phyloP scores from a whole-genome alignment of 805 yeast species.

The Saturnispora galanensis region DNA sequence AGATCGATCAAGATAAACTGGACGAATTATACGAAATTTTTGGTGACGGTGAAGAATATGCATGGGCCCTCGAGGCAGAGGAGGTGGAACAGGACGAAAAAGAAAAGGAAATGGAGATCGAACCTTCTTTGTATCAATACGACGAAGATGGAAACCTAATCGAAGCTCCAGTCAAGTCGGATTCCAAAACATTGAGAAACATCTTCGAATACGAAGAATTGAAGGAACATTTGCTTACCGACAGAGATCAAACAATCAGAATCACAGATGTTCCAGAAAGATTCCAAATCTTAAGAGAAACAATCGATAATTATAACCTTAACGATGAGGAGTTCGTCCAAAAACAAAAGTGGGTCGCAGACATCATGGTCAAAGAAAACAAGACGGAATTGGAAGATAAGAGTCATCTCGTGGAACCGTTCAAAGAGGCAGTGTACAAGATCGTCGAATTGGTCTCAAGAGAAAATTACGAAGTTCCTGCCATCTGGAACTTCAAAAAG shows the following conservation, averaged over 20 bases:
- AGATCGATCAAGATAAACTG: conserved; percentile 80
- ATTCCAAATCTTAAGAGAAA: conserved; percentile 65
- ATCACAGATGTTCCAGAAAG: conserved; percentile 88
- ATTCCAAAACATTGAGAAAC: conserved; percentile 60
- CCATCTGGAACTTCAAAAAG: conserved; percentile 90
- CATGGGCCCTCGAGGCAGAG: conserved; percentile 95
- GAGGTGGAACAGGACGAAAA: conserved; percentile 48
- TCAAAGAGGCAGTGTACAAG: conserved; percentile 59
- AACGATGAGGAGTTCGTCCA: conserved; percentile 55
- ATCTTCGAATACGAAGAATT: conserved; percentile 93
- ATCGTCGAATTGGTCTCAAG: conserved; percentile 62
- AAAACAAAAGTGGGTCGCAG: conserved; percentile 79
- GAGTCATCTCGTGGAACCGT: conserved; percentile 35
- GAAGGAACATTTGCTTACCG: conserved; percentile 83
- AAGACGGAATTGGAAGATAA: conserved; percentile 30
- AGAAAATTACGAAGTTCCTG: conserved; percentile 84
- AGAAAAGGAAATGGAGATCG: conserved; percentile 33
- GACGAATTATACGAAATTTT: conserved; percentile 91
- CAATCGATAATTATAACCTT: conserved; percentile 59
- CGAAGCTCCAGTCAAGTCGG: conserved; percentile 23
- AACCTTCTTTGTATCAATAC: conserved; percentile 25
- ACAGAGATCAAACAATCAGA: conserved; percentile 81
- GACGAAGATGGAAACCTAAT: conserved; percentile 28
- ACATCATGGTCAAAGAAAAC: conserved; percentile 50
- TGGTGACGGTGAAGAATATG: conserved; percentile 95